Base-by-base conservation (phyloP, 768 basidiomycete species). In the Tricholoma hemisulphureum region DNA sequence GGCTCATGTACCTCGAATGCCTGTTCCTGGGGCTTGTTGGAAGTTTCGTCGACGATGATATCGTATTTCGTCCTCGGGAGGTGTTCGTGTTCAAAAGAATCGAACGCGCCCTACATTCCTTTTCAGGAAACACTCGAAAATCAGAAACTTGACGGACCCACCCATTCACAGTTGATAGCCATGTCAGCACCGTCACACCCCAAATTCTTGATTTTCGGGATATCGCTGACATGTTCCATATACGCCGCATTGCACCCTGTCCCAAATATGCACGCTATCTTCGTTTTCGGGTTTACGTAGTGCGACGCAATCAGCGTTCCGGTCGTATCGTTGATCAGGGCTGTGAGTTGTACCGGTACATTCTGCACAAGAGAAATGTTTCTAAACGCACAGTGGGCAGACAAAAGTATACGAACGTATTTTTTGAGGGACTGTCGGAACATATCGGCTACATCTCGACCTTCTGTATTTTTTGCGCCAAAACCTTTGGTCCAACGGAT, bases 401-500 rank as follows among this genome's bases (percentile, higher is more conserved):
- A 45, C 28, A 29, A 31, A 13, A 31, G 37, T 18, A n/a, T 29
- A 76, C 89, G 10, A 54, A 94, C 93, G 67, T 83, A 77, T 79
- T 89, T 91, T 56, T 78, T 78, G 46, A 99, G 83, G 13, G 91
- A 88, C 56, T 85, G 73, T 50, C 85, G 84, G 77, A 99, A 96
- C 93, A 99, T 95, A 35, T 80, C 90, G 4, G 93, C 95, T 11
- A 96, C 94, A 65, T 99, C 93, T 55, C 83, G 77, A 16, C 95
- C 95, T 73, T 98, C 97, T 16, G 93, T 94, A 68, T 95, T 93
- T 4, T 83, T 70, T 0, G 91, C 91, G 29, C 94, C 94, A 65
- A 98, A 98, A 61, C 97, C 97, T 73, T 99, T 99, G n/a, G 97
- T 99, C 97, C 97, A 99, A 16, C 96, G 89, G 66, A 98, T 94